Evolutionary conservation across 352 stramenopile genomes (phyloP).

Genomic region (Globisporangium iwayamae): DNA sequence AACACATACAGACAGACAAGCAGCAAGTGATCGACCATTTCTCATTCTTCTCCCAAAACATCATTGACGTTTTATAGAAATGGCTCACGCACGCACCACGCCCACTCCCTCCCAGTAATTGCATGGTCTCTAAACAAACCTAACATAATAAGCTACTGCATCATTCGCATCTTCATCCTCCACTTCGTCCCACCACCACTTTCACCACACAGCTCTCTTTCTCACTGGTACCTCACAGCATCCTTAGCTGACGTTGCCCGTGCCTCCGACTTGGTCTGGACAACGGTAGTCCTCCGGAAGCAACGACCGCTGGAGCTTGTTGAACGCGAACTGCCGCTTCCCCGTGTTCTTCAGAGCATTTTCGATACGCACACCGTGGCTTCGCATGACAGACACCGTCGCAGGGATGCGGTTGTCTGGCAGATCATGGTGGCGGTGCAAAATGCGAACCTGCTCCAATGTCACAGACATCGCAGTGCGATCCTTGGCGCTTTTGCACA

Average conservation of each 20-base stretch:
- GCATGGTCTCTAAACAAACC: conserved; percentile 8
- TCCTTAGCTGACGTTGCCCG: conserved; percentile 78
- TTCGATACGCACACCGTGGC: conserved; percentile 83
- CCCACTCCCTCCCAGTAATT: not conserved
- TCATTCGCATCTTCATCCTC: conserved; percentile 6
- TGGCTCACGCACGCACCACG: not conserved
- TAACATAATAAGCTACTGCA: conserved; percentile 12
- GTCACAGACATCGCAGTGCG: conserved; percentile 97
- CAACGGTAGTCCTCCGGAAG: conserved; percentile 85
- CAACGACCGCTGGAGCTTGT: conserved; percentile 85
- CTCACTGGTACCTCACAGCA: not conserved
- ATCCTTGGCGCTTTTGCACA: conserved; percentile 98
- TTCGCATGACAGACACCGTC: conserved; percentile 86
- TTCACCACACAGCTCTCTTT: not conserved
- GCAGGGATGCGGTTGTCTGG: conserved; percentile 65
- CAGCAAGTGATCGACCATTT: not conserved
- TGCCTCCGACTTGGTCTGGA: conserved; percentile 78
- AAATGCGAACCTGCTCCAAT: conserved; percentile 90
- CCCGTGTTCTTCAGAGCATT: conserved; percentile 89
- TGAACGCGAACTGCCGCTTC: conserved; percentile 87
- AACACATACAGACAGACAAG: not conserved
- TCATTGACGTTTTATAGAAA: conserved; percentile 9
- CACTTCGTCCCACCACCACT: not conserved
- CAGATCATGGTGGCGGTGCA: conserved; percentile 82
- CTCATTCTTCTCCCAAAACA: conserved; percentile 9